Evolutionary conservation across 345 rosid genomes (phyloP), one percentile per base, ranked within the genome.

Genomic region (Toxicodendron radicans): DNA sequence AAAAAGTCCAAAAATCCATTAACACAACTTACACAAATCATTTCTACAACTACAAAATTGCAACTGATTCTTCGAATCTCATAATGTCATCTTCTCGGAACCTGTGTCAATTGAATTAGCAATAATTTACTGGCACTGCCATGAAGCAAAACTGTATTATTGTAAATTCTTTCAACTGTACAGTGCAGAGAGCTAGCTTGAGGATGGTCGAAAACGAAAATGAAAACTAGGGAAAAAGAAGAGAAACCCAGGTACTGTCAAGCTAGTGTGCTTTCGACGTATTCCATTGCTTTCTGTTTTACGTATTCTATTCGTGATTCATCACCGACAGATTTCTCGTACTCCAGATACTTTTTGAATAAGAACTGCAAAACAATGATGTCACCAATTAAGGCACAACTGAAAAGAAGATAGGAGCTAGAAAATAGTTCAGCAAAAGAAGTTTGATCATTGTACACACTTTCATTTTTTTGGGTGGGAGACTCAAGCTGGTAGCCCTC

Each of bases 401-500:
- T 27, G 73, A 14, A 49, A 54, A 35, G 2, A 18, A n/a, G 30
- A 32, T 51, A 27, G 30, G 2, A 27, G 30, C 30, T 27, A 27
- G 30, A 27, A 27, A 27, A 2, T 27, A 27, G 30, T 27, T 27
- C 30, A 27, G 2, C 38, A 35, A 63, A 35, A 12, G 2, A 7
- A 53, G 52, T 21, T 11, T 13, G 5, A 48, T 30, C 70, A 43
- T 13, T 51, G 27, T 53, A 77, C 81, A 13, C 51, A 94, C 99
- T 81, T 91, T 91, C 86, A 95, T 93, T 80, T 90, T 95, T 78
- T 89, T 91, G 6, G 93, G 87, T 10, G 92, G 90, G 41, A 95
- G 88, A 83, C 94, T 95, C 85, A 91, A 84, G 80, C 91, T 91
- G 63, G 80, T 89, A 64, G 98, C 97, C 66, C 97, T 93, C 84